These are phyloP conservation scores for Inonotus obliquus DNA, from an alignment of 1,284 basidiomycete genomes.

Conservation along the genomic window DNA sequence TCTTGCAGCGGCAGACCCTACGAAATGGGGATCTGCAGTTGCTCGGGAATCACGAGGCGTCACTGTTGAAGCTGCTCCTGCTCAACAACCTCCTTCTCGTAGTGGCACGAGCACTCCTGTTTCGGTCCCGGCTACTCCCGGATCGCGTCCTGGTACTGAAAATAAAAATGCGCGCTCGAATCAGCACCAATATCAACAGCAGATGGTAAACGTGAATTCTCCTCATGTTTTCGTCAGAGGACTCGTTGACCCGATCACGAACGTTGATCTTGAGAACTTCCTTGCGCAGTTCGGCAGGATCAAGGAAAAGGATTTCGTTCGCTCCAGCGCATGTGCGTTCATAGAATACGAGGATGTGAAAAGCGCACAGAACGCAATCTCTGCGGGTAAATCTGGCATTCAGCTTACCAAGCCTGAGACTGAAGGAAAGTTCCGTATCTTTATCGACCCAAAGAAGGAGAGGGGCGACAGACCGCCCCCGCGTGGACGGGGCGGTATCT, in stretches of 20 bases:
- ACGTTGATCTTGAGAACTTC: constrained; percentile 50
- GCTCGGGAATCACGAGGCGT: constrained; percentile 69
- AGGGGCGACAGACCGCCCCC: constrained; percentile 35
- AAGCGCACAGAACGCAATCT: constrained; percentile 80
- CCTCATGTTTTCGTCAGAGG: constrained; percentile 84
- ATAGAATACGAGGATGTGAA: constrained; percentile 84
- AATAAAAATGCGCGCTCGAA: neutral
- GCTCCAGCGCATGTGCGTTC: constrained; percentile 89
- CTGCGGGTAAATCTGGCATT: constrained; percentile 84
- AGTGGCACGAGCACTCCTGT: constrained; percentile 49
- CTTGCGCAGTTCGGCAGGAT: constrained; percentile 74
- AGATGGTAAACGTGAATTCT: constrained; percentile 60
- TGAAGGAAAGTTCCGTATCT: constrained; percentile 26
- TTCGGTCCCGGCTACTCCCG: constrained; percentile 26
- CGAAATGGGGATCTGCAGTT: constrained; percentile 76
- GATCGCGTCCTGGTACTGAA: constrained; percentile 24
- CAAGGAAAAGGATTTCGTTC: constrained; percentile 87
- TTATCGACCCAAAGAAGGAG: constrained; percentile 47
- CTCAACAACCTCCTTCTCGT: constrained; percentile 38
- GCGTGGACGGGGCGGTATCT: constrained; percentile 19
- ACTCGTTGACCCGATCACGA: constrained; percentile 71
- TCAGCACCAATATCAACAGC: constrained; percentile 37
- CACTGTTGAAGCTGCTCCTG: constrained; percentile 51
- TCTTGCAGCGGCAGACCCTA: constrained; percentile 75
- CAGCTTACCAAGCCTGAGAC: constrained; percentile 46